Conservation (phyloP, 306 rosid genomes). For the Gastrolobium bilobum region DNA sequence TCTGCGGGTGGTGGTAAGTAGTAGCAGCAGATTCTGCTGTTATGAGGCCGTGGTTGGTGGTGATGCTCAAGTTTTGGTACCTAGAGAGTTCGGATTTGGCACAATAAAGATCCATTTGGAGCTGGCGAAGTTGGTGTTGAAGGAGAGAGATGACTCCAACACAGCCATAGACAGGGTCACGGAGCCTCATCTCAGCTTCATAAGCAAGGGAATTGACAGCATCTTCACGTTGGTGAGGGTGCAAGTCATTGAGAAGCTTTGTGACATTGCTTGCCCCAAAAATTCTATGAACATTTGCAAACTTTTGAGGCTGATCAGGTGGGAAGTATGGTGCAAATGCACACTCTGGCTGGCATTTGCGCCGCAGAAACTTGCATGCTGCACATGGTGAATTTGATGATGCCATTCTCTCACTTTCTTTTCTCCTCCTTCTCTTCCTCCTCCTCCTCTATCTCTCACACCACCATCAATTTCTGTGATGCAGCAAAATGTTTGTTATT, state of each 20-base stretch:
- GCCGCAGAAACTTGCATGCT: slow-evolving; percentile 94
- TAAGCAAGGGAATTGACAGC: slow-evolving; percentile 97
- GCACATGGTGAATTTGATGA: slow-evolving; percentile 83
- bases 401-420: slow-evolving; percentile 38
- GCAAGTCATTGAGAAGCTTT: slow-evolving; percentile 88
- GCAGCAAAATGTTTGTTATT: slow-evolving; percentile 47
- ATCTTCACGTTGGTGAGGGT: slow-evolving; percentile 94
- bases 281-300: slow-evolving; percentile 91
- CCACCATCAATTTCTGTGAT: slow-evolving; percentile 59
- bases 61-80: slow-evolving; percentile 70
- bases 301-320: slow-evolving; percentile 96
- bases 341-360: slow-evolving; percentile 95
- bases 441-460: slow-evolving; percentile 33
- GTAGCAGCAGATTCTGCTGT: slow-evolving; percentile 37
- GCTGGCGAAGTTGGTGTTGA: slow-evolving; percentile 96
- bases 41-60: slow-evolving; percentile 59
- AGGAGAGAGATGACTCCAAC: slow-evolving; percentile 94
- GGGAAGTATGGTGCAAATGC: slow-evolving; percentile 97
- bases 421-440: neutral
- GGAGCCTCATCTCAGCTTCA: slow-evolving; percentile 96
- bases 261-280: slow-evolving; percentile 97
- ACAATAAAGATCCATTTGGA: slow-evolving; percentile 88
- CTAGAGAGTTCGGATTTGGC: slow-evolving; percentile 93
- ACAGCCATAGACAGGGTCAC: slow-evolving; percentile 95
- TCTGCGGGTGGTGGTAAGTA: slow-evolving; percentile 45